Evolutionary conservation across 2,329 filamentous ascomycete species (phyloP).

Genomic region (Scedosporium boydii): DNA sequence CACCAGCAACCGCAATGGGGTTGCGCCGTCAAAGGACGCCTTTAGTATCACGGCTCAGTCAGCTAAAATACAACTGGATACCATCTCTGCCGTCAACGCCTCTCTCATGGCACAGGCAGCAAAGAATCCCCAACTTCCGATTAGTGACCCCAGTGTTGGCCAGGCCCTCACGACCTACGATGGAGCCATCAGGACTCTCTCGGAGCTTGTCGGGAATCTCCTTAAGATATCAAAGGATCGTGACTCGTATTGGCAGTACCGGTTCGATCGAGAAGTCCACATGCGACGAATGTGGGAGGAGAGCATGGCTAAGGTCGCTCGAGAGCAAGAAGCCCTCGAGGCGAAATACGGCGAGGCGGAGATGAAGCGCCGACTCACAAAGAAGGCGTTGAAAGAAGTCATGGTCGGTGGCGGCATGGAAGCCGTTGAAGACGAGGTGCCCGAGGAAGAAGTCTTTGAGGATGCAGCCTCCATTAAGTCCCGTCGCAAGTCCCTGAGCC

Average conservation of each 20-base stretch:
- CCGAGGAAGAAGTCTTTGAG: slow-evolving; percentile 23
- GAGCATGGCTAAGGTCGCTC: slow-evolving; percentile 94
- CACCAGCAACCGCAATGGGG: slow-evolving; percentile 65
- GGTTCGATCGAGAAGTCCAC: slow-evolving; percentile 81
- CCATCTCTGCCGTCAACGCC: slow-evolving; percentile 76
- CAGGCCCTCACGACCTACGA: slow-evolving; percentile 82
- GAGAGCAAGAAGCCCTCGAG: slow-evolving; percentile 86
- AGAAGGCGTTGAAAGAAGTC: slow-evolving; percentile 78
- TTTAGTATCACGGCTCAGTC: slow-evolving; percentile 97
- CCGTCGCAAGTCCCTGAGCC: slow-evolving; percentile 29
- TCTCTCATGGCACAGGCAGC: slow-evolving; percentile 63
- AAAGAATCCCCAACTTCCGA: slow-evolving; percentile 53
- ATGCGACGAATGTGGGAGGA: slow-evolving; percentile 97
- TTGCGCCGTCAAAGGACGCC: slow-evolving; percentile 75
- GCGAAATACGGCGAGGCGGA: slow-evolving; percentile 82
- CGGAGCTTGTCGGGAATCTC: slow-evolving; percentile 74
- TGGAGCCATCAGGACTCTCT: slow-evolving; percentile 77
- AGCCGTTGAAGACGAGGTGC: not conserved
- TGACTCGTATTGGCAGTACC: slow-evolving; percentile 94
- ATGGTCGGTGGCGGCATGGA: slow-evolving; percentile 32
- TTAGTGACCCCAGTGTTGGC: slow-evolving; percentile 68
- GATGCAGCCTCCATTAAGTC: slow-evolving; percentile 25
- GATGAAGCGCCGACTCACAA: slow-evolving; percentile 79
- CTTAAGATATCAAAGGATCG: slow-evolving; percentile 88
- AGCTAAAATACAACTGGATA: slow-evolving; percentile 82